Percentiles rank a stretch among this genome's conserved stretches.
phyloP scores from a whole-genome alignment of 768 basidiomycete species.

The Infundibulicybe gibba region DNA sequence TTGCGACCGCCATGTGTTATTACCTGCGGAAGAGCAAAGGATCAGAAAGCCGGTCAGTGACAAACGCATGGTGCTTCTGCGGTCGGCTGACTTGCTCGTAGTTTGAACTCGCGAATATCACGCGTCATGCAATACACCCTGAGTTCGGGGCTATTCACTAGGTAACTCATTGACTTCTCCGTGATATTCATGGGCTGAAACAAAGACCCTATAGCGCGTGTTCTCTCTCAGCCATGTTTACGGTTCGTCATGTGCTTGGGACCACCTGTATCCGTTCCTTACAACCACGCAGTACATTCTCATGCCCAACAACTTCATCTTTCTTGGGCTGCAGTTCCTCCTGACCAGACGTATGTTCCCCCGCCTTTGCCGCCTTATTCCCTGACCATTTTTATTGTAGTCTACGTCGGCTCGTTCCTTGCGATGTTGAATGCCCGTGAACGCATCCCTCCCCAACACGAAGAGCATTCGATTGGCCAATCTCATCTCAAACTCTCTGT shows the following conservation, averaged over 20 bases:
- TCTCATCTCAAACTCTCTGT: too few relatives aligned
- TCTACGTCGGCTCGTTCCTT: conserved; percentile 46
- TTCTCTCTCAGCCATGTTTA: conserved; percentile 39
- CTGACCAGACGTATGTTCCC: conserved; percentile 36
- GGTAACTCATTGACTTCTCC: conserved; percentile 3
- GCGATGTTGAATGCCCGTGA: conserved; percentile 43
- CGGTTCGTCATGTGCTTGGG: conserved; percentile 20
- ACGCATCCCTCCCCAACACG: conserved; percentile 3
- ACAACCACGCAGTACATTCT: conserved; percentile 31
- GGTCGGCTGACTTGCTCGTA: background rate
- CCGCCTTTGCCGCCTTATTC: background rate
- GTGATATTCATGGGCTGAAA: background rate
- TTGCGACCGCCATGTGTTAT: conserved; percentile 29
- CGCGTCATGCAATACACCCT: conserved; percentile 25
- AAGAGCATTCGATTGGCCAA: too few relatives aligned
- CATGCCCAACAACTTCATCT: conserved; percentile 39
- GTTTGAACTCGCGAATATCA: conserved; percentile 27
- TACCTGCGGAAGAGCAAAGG: conserved; percentile 29
- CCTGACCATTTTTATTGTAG: conserved; percentile 17
- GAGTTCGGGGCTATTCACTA: conserved; percentile 20
- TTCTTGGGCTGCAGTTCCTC: conserved; percentile 37
- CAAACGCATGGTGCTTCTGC: background rate
- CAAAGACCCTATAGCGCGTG: conserved; percentile 28
- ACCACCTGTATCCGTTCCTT: too few relatives aligned
- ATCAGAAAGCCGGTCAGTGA: conserved; percentile 11